Evolutionary conservation across 192 early-diverging fungal genomes (phyloP).

Genomic region (Coemansia sp.): DNA sequence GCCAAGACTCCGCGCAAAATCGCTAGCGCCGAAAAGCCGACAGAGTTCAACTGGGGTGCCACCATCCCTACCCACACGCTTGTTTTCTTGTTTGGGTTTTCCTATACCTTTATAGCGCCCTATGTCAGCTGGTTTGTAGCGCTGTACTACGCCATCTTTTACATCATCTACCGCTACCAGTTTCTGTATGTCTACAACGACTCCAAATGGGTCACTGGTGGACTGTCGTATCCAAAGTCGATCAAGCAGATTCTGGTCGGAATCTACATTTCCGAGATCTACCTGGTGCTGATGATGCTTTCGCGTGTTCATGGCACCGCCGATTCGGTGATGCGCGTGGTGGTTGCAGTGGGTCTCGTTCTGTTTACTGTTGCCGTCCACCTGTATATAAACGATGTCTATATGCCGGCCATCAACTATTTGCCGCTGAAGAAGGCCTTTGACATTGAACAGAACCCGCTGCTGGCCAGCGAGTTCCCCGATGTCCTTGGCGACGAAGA

Average conservation of each 20-base stretch:
- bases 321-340: constrained; percentile 45
- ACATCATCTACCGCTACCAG: constrained; percentile 79
- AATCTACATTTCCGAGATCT: constrained; percentile 72
- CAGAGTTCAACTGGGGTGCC: constrained; percentile 60
- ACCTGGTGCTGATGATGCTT: constrained; percentile 73
- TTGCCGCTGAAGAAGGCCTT: constrained; percentile 52
- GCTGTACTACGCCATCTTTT: constrained; percentile 72
- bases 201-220: constrained; percentile 57
- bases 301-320: constrained; percentile 48
- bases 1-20: constrained; percentile 77
- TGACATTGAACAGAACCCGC: constrained; percentile 32
- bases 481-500: constrained; percentile 17
- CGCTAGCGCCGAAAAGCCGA: constrained; percentile 55
- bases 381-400: constrained; percentile 61
- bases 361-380: constrained; percentile 56
- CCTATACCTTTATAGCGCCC: constrained; percentile 81
- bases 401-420: constrained; percentile 57
- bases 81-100: constrained; percentile 73
- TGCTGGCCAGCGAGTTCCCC: constrained; percentile 32
- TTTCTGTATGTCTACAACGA: constrained; percentile 77
- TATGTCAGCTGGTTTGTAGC: constrained; percentile 74
- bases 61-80: constrained; percentile 70
- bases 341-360: constrained; percentile 53
- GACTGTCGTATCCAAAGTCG: constrained; percentile 64
- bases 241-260: constrained; percentile 67